Evolutionary conservation across 768 basidiomycete species (phyloP).

Genomic region (Dictyophora rubrovolvata): DNA sequence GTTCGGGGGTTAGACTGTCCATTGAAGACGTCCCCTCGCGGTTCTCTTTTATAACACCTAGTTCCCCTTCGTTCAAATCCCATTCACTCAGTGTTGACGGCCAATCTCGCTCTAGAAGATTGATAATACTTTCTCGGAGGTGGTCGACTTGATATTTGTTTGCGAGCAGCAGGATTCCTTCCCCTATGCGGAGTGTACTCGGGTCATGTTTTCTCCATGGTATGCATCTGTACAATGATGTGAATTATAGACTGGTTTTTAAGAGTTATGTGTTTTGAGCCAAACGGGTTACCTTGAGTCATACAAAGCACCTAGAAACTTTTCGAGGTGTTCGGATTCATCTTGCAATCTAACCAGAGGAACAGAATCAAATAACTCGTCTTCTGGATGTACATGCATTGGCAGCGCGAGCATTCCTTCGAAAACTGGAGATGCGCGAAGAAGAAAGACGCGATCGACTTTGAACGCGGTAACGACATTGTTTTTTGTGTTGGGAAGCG

Average conservation of each 20-base stretch:
- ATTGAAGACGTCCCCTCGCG: slow-evolving; percentile 45
- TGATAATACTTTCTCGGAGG: slow-evolving; percentile 8
- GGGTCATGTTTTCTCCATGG: neutral
- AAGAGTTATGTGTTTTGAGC: neutral
- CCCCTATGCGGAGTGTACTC: neutral
- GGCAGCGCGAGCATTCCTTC: slow-evolving; percentile 28
- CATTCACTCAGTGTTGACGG: slow-evolving; percentile 56
- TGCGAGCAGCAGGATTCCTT: slow-evolving; percentile 6
- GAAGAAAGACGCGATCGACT: slow-evolving; percentile 16
- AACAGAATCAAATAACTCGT: neutral
- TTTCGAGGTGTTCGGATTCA: slow-evolving; percentile 4
- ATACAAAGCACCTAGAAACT: slow-evolving; percentile 5
- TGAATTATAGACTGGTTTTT: neutral
- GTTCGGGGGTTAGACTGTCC: slow-evolving; percentile 39
- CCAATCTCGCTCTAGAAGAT: slow-evolving; percentile 39
- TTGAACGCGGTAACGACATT: slow-evolving; percentile 15
- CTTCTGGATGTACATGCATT: slow-evolving; percentile 16
- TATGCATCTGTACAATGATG: neutral
- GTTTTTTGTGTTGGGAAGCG: neutral
- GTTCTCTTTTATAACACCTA: slow-evolving; percentile 2
- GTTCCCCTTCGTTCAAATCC: slow-evolving; percentile 29
- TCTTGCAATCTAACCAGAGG: slow-evolving; percentile 10
- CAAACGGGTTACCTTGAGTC: neutral
- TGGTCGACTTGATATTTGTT: slow-evolving; percentile 11
- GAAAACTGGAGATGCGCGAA: slow-evolving; percentile 19